Base-by-base conservation (phyloP, 306 rosid genomes). In the Gastrolobium bilobum region DNA sequence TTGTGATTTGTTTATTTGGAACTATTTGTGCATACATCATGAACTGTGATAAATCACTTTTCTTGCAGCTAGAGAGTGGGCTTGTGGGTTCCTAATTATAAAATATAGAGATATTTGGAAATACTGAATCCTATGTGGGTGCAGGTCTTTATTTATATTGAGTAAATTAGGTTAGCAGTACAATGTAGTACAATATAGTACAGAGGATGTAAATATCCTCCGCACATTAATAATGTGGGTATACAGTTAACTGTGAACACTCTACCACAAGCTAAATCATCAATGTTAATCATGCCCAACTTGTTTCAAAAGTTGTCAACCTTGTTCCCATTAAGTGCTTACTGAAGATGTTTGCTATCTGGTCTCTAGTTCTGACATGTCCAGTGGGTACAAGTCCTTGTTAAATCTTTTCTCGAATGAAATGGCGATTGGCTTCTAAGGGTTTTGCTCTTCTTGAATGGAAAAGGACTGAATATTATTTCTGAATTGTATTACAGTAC, bases 71-170 rank as follows among this genome's bases (percentile, higher is more conserved):
- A 31, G 30, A 58, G 68, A 33, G 71, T 31, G 30, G 46, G 58
- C 33, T 68, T 77, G 31, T 77, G n/a, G 68, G 8, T 42, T 64
- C 46, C 68, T 51, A 43, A 81, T 69, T 46, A 43, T 44, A 29
- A 15, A 10, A 67, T 50, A 67, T 50, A 67, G 11, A 67, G 5
- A 46, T 67, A 30, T 67, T 20, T 54, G 4, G 4, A 5, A 46
- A 66, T n/a, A 29, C 4, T 7, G 7, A 34, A 66, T 43, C 33
- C 57, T 30, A 29, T 5, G 54, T 66, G 14, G 57, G 40, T 44
- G 39, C 72, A 26, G 38, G 15, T 46, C 40, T 43, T 43, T 29
- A 67, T 46, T 64, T 40, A 26, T 50, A 13, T 64, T 4, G 2
- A 66, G 57, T 44, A 30, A 9, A 31, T 15, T 6, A 44, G 39